Evolutionary conservation across 306 rosid species (phyloP), one percentile per base, ranked within the genome.

Genomic region (Crotalaria pallida): DNA sequence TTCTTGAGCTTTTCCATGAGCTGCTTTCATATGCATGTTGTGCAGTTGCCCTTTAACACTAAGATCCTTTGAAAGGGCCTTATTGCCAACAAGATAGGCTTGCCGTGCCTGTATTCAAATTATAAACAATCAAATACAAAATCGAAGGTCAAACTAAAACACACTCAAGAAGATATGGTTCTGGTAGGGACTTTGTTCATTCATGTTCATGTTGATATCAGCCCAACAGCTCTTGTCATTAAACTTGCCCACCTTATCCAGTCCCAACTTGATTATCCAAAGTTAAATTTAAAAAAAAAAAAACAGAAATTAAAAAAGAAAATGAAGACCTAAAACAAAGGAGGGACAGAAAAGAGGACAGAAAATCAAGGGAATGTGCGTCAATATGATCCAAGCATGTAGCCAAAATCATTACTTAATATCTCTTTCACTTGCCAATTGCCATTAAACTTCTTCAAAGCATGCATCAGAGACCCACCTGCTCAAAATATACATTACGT

Each of bases 1-100:
- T 58, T 88, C 97, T 74, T 88, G 92, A 56, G 97, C 96, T 79
- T 89, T 88, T 69, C 89, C 97, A 82, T 91, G 97, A 76, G 96
- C 96, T 55, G 87, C 89, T 77, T 91, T 86, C 97, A 88, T 86
- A 52, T 83, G 97, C 87, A 81, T 78, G 81, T 83, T 88, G 84
- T 91, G 92, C 51, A 86, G 64, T 76, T 91, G 96, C 72, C 96
- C 97, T 83, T 91, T 84, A 51, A 41, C 87, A 66, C 96, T 86
- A 71, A 91, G 73, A 22, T 91, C 97, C 88, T 88, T 91, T 26
- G 96, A 96, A 36, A 88, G 74, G 66, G 92, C 90, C 78, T 91
- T 91, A 64, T 91, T 88, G 31, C 97, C 97, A 58, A 85, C 31
- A 34, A 88, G 81, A 79, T 88, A 91, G 0, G 97, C 97, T 80